Conservation (phyloP, 768 basidiomycete genomes). For the Macrocybe gigantea region DNA sequence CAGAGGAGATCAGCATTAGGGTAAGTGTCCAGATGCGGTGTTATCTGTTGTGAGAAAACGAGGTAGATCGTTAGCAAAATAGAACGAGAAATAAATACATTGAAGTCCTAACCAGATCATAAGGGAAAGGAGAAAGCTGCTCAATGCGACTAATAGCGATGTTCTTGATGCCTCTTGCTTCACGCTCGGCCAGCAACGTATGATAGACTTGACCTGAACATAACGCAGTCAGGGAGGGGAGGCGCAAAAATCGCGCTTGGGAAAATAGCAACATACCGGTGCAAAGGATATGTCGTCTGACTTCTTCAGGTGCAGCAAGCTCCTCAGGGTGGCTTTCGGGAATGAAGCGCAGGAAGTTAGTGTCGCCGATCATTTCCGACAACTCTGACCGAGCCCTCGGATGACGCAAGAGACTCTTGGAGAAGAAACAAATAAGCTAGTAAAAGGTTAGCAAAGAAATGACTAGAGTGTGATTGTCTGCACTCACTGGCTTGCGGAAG, state of each 20-base stretch:
- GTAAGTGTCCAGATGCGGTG: conserved; percentile 93
- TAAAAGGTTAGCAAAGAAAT: not conserved
- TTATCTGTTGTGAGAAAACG: conserved; percentile 46
- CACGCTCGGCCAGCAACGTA: conserved; percentile 82
- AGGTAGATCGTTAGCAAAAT: not conserved
- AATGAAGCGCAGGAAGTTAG: conserved; percentile 89
- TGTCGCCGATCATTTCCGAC: conserved; percentile 84
- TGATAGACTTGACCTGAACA: conserved; percentile 89
- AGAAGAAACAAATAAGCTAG: conserved; percentile 92
- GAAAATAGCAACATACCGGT: conserved; percentile 38
- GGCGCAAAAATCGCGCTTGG: not conserved
- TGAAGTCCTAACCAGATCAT: conserved; percentile 60
- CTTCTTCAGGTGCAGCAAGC: conserved; percentile 75
- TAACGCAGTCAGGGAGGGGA: not conserved
- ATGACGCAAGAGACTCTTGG: conserved; percentile 92
- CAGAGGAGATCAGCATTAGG: conserved; percentile 91
- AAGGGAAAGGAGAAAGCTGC: conserved; percentile 96
- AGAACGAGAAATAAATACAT: conserved; percentile 17
- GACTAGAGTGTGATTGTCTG: not conserved
- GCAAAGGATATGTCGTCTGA: conserved; percentile 90
- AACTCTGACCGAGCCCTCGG: conserved; percentile 85
- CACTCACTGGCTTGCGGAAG: conserved; percentile 88
- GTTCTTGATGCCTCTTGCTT: conserved; percentile 86
- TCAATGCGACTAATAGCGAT: conserved; percentile 93
- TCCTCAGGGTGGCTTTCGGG: conserved; percentile 74